phyloP scores from a whole-genome alignment of 176 grass and related monocot species.

The Dactylis glomerata region DNA sequence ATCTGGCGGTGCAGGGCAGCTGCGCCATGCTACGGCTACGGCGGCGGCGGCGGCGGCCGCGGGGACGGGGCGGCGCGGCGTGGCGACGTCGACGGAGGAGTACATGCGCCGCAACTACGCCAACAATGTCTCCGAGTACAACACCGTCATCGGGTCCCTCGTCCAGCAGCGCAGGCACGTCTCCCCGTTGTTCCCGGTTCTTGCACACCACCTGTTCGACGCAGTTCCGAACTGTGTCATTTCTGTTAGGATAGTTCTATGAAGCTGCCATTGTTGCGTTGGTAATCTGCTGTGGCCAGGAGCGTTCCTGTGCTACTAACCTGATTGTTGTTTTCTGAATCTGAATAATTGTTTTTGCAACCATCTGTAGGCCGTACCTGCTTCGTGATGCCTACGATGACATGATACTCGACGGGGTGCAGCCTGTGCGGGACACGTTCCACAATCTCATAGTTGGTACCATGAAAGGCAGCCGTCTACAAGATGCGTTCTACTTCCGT shows the following conservation, averaged over 20 bases:
- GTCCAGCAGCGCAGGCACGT: slow-evolving; percentile 72
- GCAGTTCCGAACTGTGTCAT: slow-evolving; percentile 15
- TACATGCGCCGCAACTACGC: slow-evolving; percentile 88
- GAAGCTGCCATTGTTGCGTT: not conserved
- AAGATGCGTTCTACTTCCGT: slow-evolving; percentile 93
- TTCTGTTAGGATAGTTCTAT: not conserved
- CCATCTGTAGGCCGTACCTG: slow-evolving; percentile 56
- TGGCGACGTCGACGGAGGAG: slow-evolving; percentile 59
- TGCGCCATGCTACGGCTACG: slow-evolving; percentile 22
- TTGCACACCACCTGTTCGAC: slow-evolving; percentile 52
- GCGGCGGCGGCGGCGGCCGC: slow-evolving; percentile 1
- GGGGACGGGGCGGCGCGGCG: slow-evolving; percentile 17
- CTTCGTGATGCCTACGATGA: slow-evolving; percentile 92
- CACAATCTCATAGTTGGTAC: slow-evolving; percentile 85
- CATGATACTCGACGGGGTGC: slow-evolving; percentile 94
- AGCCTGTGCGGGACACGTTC: slow-evolving; percentile 81
- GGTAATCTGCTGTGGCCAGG: not conserved
- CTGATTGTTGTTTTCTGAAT: not conserved
- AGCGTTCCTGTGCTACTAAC: not conserved
- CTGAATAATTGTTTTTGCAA: not conserved
- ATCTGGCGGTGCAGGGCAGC: slow-evolving; percentile 32
- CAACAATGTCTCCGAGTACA: slow-evolving; percentile 79
- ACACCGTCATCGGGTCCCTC: slow-evolving; percentile 90
- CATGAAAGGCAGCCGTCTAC: slow-evolving; percentile 87
- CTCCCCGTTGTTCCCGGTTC: not conserved